Conservation (phyloP, 495 filamentous ascomycete genomes). For the Daldinia childiae region DNA sequence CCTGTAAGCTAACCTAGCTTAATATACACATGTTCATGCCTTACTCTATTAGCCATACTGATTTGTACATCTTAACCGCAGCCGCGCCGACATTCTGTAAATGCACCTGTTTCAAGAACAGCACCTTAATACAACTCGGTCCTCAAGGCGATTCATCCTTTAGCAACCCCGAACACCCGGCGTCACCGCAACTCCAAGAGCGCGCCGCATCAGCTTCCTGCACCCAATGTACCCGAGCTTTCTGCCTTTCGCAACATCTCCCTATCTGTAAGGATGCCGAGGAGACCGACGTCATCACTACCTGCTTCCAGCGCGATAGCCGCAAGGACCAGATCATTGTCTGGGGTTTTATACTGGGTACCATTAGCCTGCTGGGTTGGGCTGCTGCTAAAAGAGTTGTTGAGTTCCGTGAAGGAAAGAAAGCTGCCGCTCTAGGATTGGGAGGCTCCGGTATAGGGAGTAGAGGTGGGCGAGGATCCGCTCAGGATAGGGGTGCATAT, state of each 20-base stretch:
- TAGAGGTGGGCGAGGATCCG: not conserved
- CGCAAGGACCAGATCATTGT: constrained; percentile 91
- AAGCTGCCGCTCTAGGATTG: constrained; percentile 16
- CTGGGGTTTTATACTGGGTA: constrained; percentile 89
- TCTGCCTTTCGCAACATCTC: constrained; percentile 84
- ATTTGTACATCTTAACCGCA: constrained; percentile 23
- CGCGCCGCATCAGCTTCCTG: constrained; percentile 61
- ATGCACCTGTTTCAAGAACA: constrained; percentile 93
- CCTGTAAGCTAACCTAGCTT: constrained; percentile 46
- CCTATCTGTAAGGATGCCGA: constrained; percentile 87
- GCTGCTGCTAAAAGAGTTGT: constrained; percentile 67
- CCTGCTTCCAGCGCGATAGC: constrained; percentile 93
- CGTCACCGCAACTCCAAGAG: constrained; percentile 8
- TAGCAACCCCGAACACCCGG: constrained; percentile 34
- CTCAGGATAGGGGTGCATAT: constrained; percentile 32
- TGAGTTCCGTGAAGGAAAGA: constrained; percentile 62
- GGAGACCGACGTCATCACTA: constrained; percentile 86
- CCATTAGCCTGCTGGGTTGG: constrained; percentile 82
- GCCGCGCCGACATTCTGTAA: constrained; percentile 90
- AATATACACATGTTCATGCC: constrained; percentile 13
- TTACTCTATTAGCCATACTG: constrained; percentile 18
- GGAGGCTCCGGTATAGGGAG: constrained; percentile 10
- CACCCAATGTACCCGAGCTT: constrained; percentile 88
- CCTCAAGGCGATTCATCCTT: constrained; percentile 49
- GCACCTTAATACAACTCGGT: constrained; percentile 83